Conservation (phyloP, 176 grass and related monocot species). For the Melocanna baccifera region DNA sequence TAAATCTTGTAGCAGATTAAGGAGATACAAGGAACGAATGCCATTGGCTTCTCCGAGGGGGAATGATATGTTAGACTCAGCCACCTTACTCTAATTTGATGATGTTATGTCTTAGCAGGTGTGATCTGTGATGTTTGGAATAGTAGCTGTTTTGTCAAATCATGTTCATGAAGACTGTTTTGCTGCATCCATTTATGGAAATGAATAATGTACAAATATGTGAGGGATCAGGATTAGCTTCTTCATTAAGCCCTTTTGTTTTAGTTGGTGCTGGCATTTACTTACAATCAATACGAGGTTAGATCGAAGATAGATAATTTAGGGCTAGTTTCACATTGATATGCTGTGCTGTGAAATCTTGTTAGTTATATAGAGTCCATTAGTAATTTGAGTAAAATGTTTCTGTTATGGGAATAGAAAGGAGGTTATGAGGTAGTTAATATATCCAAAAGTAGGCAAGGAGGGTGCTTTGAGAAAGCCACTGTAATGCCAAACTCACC, state of each 20-base stretch:
- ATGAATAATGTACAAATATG: not conserved
- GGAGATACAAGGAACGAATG: not conserved
- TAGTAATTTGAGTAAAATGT: not conserved
- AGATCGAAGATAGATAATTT: not conserved
- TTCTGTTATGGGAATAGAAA: not conserved
- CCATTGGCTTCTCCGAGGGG: not conserved
- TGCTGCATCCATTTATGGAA: not conserved
- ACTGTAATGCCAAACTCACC: not conserved
- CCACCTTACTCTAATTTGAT: conserved; percentile 3
- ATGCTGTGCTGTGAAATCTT: not conserved
- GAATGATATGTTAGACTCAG: conserved; percentile 8
- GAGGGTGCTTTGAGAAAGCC: not conserved
- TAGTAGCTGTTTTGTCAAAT: not conserved
- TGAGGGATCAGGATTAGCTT: not conserved
- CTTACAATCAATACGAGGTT: not conserved
- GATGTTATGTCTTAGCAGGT: not conserved
- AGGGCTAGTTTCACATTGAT: not conserved
- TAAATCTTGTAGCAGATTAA: not conserved
- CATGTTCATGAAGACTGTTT: not conserved
- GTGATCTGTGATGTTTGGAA: not conserved
- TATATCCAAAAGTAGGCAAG: not conserved
- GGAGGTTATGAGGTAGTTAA: not conserved
- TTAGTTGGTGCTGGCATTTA: conserved; percentile 1
- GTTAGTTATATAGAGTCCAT: not conserved
- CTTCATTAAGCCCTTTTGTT: not conserved